phyloP scores from a whole-genome alignment of 345 rosid species.

The Eucalyptus marginata region DNA sequence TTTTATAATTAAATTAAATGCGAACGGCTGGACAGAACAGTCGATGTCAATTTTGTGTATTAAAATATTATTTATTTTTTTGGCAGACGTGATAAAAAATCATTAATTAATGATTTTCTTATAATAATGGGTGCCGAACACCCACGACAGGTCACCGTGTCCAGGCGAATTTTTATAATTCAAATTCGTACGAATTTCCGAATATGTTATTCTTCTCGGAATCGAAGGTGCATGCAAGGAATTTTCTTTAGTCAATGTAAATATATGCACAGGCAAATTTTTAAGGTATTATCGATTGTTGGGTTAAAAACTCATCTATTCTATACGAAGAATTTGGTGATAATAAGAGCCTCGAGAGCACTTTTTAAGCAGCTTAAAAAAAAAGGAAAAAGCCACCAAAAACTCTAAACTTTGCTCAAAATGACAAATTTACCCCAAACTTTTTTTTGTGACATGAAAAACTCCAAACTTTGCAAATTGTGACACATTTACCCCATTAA shows the following conservation, averaged over 20 bases:
- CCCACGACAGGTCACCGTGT: not conserved
- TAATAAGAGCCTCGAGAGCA: not conserved
- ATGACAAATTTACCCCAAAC: too few species aligned
- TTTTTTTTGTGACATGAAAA: too few species aligned
- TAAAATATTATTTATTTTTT: not conserved
- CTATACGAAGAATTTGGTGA: not conserved
- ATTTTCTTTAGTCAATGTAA: not conserved
- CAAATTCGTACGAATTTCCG: not conserved
- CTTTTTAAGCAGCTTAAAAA: not conserved
- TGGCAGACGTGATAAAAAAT: not conserved
- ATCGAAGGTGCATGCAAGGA: not conserved
- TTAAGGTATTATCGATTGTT: not conserved
- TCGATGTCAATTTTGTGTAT: not conserved
- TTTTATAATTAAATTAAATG: not conserved
- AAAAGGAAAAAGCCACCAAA: too few species aligned
- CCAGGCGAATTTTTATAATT: not conserved
- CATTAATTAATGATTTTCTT: not conserved
- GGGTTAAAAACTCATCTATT: not conserved
- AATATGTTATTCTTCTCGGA: not conserved
- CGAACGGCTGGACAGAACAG: not conserved
- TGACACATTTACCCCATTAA: too few species aligned
- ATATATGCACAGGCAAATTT: not conserved
- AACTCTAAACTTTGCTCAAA: too few species aligned
- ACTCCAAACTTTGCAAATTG: too few species aligned
- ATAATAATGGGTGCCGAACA: not conserved